Evolutionary conservation across 768 basidiomycete genomes (phyloP), one percentile per base, ranked within the genome.

Genomic region (Sarcomyxa edulis): DNA sequence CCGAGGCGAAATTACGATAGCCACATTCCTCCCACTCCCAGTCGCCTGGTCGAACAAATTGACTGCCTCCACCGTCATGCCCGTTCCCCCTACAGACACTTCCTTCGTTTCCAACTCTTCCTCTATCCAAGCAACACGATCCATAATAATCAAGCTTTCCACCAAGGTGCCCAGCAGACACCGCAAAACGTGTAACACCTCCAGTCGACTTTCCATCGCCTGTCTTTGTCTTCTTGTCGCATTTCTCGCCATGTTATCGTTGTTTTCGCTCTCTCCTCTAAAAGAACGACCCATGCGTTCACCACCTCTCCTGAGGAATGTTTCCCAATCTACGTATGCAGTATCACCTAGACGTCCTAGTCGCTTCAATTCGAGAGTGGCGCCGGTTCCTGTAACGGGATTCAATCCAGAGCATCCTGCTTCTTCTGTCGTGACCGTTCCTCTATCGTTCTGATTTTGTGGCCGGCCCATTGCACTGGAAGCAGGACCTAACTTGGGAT

Each of bases 1-100:
- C n/a, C 40, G 35, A 16, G 71, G 66, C 24, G 58, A 60, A 35
- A 82, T 59, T 23, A 78, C 73, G 35, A 86, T 62, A 6, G 75
- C 83, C 39, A 84, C 63, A 55, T 87, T 88, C 49, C 85, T 61
- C 32, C 78, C 83, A 54, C 85, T 88, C 30, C 82, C 84, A 3
- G 71, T 72, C 4, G 65, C 63, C 54, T 87, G 85, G 49, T 86
- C 80, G 43, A 89, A 88, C 28, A 89, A 51, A 54, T 84, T 86
- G 3, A 85, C 64, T 15, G 75, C 48, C 21, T 69, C 62, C 14
- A 74, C 66, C 2, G 47, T 26, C 42, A 52, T 7, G 7, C 32
- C 41, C 14, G 7, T n/a, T 18, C 20, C 25, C 34, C 6, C 27
- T 15, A 31, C 22, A 33, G 11, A 29, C 22, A 38, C n/a, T 20